Conservation (phyloP, 2,329 filamentous ascomycete genomes). For the Chrysoporthe deuterocubensis region DNA sequence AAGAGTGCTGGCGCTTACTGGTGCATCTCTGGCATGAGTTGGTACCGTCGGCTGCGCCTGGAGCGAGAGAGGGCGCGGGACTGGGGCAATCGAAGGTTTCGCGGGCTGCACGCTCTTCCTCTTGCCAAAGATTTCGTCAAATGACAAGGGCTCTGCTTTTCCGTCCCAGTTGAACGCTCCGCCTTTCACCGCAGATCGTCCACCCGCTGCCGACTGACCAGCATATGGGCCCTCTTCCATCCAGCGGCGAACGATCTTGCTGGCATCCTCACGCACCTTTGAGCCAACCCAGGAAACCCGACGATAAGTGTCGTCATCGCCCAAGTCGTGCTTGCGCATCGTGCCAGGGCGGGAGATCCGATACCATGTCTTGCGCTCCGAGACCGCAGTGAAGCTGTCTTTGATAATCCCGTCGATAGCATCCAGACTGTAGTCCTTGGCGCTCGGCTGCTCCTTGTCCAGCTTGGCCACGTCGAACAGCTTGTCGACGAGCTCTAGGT, state of each 20-base stretch:
- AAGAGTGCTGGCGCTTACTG: slow-evolving; percentile 21
- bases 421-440: slow-evolving; percentile 32
- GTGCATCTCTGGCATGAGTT: slow-evolving; percentile 19
- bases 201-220: slow-evolving; percentile 50
- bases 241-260: slow-evolving; percentile 66
- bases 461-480: slow-evolving; percentile 44
- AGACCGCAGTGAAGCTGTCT: slow-evolving; percentile 58
- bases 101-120: slow-evolving; percentile 37
- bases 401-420: slow-evolving; percentile 52
- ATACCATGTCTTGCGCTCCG: slow-evolving; percentile 68
- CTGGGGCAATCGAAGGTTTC: slow-evolving; percentile 35
- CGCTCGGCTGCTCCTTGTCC: slow-evolving; percentile 30
- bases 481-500: slow-evolving; percentile 34
- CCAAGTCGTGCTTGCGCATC: slow-evolving; percentile 58
- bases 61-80: slow-evolving; percentile 22
- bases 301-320: slow-evolving; percentile 63
- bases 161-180: slow-evolving; percentile 66
- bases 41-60: slow-evolving; percentile 11
- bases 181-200: slow-evolving; percentile 47
- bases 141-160: slow-evolving; percentile 52
- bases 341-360: slow-evolving; percentile 65
- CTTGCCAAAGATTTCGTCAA: slow-evolving; percentile 50
- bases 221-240: slow-evolving; percentile 65
- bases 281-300: slow-evolving; percentile 63
- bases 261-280: slow-evolving; percentile 54